Evolutionary conservation across 257 asterid genomes (phyloP), one percentile per base, ranked within the genome.

Genomic region (Vinca minor): DNA sequence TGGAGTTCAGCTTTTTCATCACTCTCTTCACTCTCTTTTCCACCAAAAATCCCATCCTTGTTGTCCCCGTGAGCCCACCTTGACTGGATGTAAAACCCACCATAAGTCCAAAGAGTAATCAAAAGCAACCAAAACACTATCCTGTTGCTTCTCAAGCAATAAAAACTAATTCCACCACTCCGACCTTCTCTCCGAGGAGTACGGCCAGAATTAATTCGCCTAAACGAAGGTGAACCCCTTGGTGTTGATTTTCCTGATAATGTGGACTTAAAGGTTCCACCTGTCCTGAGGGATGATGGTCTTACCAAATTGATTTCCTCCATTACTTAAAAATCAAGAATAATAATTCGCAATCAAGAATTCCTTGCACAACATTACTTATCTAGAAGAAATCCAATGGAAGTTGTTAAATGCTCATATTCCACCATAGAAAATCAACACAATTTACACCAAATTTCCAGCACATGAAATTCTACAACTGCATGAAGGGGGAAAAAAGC

Each of bases 41-140:
- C 96, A 32, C 96, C 95, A 63, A 93, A 93, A n/a, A 89, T 85
- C 50, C 79, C 91, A 67, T 93, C 97, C 81, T 89, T 89, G 68
- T 93, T 93, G 72, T 93, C 94, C 28, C 97, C 99, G 47, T 93
- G 99, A 15, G 99, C 99, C 99, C 99, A 93, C 47, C 81, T 84
- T 29, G 99, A 93, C 81, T 93, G 97, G 64, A 89, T 67, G 65
- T 82, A 89, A 73, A 93, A 89, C 46, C 95, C 96, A 39, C 87
- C 99, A 73, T 93, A 93, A 15, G 97, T 83, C 99, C 96, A 93
- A 47, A 93, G 92, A 59, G 99, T 87, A 75, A 93, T 93, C 81
- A 93, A 53, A 66, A 93, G 95, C 88, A 93, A 67, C 99, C 96
- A 89, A 63, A 87, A 87, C 59, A 93, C 81, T 71, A 93, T 78